Conservation (phyloP, 2,329 filamentous ascomycete genomes). For the Aspergillus terreus region DNA sequence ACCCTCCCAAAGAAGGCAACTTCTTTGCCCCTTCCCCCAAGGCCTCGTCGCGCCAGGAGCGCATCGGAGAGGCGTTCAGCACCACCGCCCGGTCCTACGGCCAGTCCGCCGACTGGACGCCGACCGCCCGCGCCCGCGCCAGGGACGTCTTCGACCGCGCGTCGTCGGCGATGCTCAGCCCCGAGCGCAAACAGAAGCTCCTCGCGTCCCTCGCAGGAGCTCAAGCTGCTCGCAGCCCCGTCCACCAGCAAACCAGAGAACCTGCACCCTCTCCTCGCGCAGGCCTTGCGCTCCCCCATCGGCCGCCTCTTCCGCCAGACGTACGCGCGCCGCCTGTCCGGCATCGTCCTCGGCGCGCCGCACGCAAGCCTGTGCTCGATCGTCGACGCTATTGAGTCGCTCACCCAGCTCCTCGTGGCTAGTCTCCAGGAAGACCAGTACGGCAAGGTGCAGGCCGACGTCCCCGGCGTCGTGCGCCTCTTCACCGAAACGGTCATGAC, state of each 20-base stretch:
- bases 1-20: slow-evolving; percentile 46
- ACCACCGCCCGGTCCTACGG: slow-evolving; percentile 46
- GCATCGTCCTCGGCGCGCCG: slow-evolving; percentile 69
- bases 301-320: slow-evolving; percentile 68
- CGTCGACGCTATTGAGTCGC: slow-evolving; percentile 66
- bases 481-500: slow-evolving; percentile 66
- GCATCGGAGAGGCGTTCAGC: slow-evolving; percentile 40
- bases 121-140: slow-evolving; percentile 34
- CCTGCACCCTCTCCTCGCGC: slow-evolving; percentile 46
- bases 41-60: slow-evolving; percentile 32
- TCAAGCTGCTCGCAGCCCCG: slow-evolving; percentile 33
- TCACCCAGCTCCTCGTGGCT: slow-evolving; percentile 66
- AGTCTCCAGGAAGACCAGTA: slow-evolving; percentile 78
- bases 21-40: slow-evolving; percentile 44
- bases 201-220: slow-evolving; percentile 35
- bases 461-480: slow-evolving; percentile 69
- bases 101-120: slow-evolving; percentile 42
- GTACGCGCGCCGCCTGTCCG: slow-evolving; percentile 62
- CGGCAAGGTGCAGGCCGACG: slow-evolving; percentile 80
- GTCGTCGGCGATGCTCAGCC: slow-evolving; percentile 37
- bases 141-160: slow-evolving; percentile 38
- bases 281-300: slow-evolving; percentile 50
- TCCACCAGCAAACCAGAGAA: slow-evolving; percentile 46
- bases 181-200: slow-evolving; percentile 37
- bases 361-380: slow-evolving; percentile 67